phyloP scores from a whole-genome alignment of 768 basidiomycete genomes.

The Russula sp. region DNA sequence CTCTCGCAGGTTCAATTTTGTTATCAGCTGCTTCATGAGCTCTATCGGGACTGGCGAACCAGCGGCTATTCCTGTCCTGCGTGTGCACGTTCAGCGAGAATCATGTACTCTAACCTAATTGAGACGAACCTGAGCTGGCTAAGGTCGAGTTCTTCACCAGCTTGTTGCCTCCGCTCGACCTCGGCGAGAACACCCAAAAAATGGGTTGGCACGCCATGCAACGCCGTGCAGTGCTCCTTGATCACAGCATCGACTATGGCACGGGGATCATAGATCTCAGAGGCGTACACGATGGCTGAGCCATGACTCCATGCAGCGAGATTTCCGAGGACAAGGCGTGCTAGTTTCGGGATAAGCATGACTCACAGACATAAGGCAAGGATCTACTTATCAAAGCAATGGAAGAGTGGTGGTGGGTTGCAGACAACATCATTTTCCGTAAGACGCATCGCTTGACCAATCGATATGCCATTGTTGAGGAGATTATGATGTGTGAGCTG shows the following conservation, averaged over 20 bases:
- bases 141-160: constrained; percentile 44
- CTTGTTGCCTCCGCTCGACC: constrained; percentile 47
- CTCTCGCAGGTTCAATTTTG: constrained; percentile 59
- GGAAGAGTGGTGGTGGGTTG: constrained; percentile 80
- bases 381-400: constrained; percentile 77
- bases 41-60: constrained; percentile 76
- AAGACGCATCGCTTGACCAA: constrained; percentile 66
- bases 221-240: constrained; percentile 63
- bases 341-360: constrained; percentile 10
- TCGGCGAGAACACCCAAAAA: constrained; percentile 71
- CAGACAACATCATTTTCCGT: constrained; percentile 63
- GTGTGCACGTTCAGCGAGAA: neutral
- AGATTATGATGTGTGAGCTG: constrained; percentile 76
- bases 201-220: constrained; percentile 85
- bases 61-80: constrained; percentile 76
- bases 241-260: constrained; percentile 67
- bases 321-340: constrained; percentile 78
- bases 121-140: constrained; percentile 46
- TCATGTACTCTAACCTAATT: neutral
- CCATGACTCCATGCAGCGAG: constrained; percentile 73
- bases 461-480: constrained; percentile 69
- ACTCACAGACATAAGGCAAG: neutral
- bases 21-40: constrained; percentile 67
- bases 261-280: constrained; percentile 54
- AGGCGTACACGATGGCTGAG: constrained; percentile 69